Evolutionary conservation across 176 grass and related monocot species (phyloP).

Genomic region (Rhipidocladum racemiflorum): DNA sequence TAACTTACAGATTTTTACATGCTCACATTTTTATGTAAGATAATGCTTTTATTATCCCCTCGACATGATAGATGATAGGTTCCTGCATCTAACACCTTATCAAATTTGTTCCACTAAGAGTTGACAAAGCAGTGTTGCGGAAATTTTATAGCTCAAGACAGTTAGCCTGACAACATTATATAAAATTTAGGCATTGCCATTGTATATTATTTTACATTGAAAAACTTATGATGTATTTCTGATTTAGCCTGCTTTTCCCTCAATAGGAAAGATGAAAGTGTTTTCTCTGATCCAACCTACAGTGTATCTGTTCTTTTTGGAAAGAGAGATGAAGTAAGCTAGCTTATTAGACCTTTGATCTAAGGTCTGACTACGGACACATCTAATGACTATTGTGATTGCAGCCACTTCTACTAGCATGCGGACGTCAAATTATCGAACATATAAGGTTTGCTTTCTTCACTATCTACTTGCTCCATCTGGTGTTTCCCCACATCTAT

Average conservation of each 20-base stretch:
- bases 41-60: conserved; percentile 6
- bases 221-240: background rate
- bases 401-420: conserved; percentile 74
- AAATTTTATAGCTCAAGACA: background rate
- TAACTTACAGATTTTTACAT: background rate
- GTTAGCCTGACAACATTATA: background rate
- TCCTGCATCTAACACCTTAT: background rate
- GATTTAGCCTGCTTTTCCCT: background rate
- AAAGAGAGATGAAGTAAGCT: conserved; percentile 91
- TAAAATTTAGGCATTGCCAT: background rate
- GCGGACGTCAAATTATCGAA: conserved; percentile 83
- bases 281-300: conserved; percentile 83
- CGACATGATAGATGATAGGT: background rate
- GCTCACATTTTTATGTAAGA: background rate
- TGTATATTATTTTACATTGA: background rate
- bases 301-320: conserved; percentile 84
- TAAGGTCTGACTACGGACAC: background rate
- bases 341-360: background rate
- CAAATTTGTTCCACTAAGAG: conserved; percentile 7
- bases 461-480: background rate
- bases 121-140: background rate
- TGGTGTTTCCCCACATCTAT: background rate
- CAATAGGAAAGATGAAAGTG: conserved; percentile 83
- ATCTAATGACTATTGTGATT: conserved; percentile 25
- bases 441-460: conserved; percentile 74